A percentile compares a stretch with the other conserved stretches of the same genome.
Conservation (phyloP, 345 rosid species). For the Eucalyptus victrix region DNA sequence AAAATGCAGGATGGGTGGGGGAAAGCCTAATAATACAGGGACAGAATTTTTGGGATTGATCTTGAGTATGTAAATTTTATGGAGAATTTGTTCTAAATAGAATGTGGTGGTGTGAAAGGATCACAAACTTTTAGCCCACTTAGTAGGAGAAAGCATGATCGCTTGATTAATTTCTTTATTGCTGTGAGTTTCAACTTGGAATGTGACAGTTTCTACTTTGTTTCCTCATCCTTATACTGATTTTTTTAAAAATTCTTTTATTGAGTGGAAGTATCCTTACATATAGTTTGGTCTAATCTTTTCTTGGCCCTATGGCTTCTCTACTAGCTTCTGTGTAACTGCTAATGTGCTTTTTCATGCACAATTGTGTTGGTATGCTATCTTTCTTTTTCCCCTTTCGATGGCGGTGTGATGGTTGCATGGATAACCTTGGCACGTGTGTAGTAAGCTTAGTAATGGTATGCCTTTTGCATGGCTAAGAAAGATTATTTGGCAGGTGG, state of each 20-base stretch:
- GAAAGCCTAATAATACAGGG: not conserved
- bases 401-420: not conserved
- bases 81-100: not conserved
- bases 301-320: not conserved
- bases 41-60: not conserved
- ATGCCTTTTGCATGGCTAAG: not conserved
- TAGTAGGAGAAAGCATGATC: not conserved
- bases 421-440: not conserved
- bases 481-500: slow-evolving; percentile 59
- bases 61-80: not conserved
- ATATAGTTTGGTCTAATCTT: not conserved
- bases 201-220: not conserved
- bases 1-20: not conserved
- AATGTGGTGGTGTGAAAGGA: not conserved
- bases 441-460: not conserved
- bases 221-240: not conserved
- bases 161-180: not conserved
- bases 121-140: not conserved
- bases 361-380: not conserved
- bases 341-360: not conserved
- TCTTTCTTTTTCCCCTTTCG: not conserved
- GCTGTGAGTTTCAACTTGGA: not conserved
- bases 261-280: not conserved
- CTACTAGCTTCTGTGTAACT: not conserved
- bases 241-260: not conserved